Base-by-base conservation (phyloP, 2,329 filamentous ascomycete genomes). In the Polychaeton citri region DNA sequence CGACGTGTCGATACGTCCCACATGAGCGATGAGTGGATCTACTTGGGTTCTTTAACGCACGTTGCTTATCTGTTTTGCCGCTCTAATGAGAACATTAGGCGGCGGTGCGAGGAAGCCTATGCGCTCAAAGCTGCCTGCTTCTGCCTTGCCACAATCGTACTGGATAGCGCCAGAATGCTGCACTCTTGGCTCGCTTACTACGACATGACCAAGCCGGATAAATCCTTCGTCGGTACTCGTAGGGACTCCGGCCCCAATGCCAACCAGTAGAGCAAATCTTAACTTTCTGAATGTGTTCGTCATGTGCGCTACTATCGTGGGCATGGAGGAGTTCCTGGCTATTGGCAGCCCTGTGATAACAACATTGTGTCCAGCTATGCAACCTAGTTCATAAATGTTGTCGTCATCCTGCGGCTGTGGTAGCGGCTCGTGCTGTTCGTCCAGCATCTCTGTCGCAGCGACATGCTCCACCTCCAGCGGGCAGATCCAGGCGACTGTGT, bases 191-290 rank as follows among this genome's bases (percentile, higher is more conserved):
- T 41, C 35, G 30, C 49, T 49, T 19, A 54, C 39, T 1, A 50
- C 47, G 9, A 54, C 38, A 32, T 54, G 49, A 2, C 51, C 51
- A 10, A 53, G 48, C 2, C 51, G 45, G 12, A 54, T 40, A 10
- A 4, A 15, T 15, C 24, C 24, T 28, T 10, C 24, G 15, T 28
- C 24, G 24, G 33, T 53, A 49, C 17, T 34, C 30, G 20, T 41
- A 12, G 43, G 45, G 6, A 51, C 48, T 3, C 50, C 50, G n/a
- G 47, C 46, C 5, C 45, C 46, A 30, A 49, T 48, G n/a, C 46
- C 46, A 4, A 49, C 45, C 38, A 48, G 31, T 15, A 49, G 32
- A 28, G 12, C 24, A 15, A 12, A 15, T 24, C 19, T 12, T 7
- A 18, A 4, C 6, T 37, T 39, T 28, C 24, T 28, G 13, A 46